Evolutionary conservation across 23 red algal genomes (phyloP), one percentile per base, ranked within the genome.

Genomic region (Gracilaria vermiculophylla): DNA sequence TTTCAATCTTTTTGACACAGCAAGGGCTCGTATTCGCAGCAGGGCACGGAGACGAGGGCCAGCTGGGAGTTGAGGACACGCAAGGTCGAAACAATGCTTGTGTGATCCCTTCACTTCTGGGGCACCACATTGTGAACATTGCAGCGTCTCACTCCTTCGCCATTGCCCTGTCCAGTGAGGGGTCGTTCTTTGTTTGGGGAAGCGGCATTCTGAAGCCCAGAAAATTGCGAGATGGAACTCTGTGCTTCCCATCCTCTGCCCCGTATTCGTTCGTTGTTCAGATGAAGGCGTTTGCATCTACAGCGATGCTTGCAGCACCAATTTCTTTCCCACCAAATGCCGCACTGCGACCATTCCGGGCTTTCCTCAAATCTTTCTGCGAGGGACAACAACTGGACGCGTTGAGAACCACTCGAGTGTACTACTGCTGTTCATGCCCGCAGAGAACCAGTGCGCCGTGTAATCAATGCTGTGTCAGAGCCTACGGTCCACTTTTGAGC

Each of bases 91-190:
- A 48, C 33, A 28, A 73, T 73, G 67, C 67, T 6, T 73, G 67
- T 17, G 17, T 73, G 3, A 48, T 73, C 44, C 67, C 67, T 8
- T 23, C 39, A 47, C 42, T 73, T 42, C 28, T 73, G 36, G 67
- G 67, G 6, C 67, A 73, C 24, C 42, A 45, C 3, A 73, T 73
- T 73, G 67, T 73, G 67, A 73, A 73, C 15, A 34, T 73, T 47
- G 36, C 20, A 12, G 67, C 67, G 24, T 73, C 67, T 9, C 25
- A 47, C 42, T 45, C 67, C 0, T 73, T 73, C 37, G 67, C 67
- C 14, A 27, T 73, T 10, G 67, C 67, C 3, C 40, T 73, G 42
- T 73, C 67, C 0, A 23, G 42, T 42, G 67, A 73, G 15, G 67
- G 67, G 3, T 45, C 40, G 4, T 73, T 73, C 67, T 73, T 73